Evolutionary conservation across 176 grass and related monocot genomes (phyloP).

Genomic region (Echinochloa phyllopogon): DNA sequence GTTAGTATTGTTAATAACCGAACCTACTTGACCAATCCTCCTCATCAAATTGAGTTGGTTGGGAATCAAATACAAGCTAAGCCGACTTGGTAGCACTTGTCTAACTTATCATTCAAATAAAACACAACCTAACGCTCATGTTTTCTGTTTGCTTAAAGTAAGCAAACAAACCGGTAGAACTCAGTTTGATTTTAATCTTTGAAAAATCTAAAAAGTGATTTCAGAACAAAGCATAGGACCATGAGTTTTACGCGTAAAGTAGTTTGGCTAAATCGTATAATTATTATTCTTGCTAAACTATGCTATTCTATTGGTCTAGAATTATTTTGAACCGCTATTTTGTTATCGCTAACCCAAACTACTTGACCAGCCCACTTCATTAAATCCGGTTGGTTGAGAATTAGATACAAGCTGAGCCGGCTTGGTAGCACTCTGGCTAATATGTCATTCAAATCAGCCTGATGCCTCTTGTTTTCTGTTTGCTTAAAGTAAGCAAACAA

Average conservation of each 20-base stretch:
- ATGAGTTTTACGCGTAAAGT: too few relatives aligned
- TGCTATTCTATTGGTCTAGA: background rate
- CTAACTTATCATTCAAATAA: background rate
- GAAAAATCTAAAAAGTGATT: background rate
- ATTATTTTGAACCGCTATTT: background rate
- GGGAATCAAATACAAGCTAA: background rate
- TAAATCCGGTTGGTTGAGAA: background rate
- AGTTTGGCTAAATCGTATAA: too few relatives aligned
- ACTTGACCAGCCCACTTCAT: background rate
- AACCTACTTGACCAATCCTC: background rate
- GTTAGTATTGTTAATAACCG: background rate
- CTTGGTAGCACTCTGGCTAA: background rate
- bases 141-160: background rate
- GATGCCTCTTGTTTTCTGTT: too few relatives aligned
- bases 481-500: background rate
- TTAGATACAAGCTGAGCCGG: background rate
- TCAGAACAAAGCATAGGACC: too few relatives aligned
- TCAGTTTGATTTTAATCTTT: background rate
- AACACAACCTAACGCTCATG: too few relatives aligned
- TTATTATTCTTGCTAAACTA: too few relatives aligned
- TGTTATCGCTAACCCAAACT: background rate
- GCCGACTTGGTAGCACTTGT: background rate
- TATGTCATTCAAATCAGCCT: too few relatives aligned
- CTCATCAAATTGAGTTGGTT: background rate
- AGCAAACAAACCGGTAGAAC: background rate